Evolutionary conservation across 2,329 filamentous ascomycete genomes (phyloP).

Genomic region (Tolypocladium guangdongense): DNA sequence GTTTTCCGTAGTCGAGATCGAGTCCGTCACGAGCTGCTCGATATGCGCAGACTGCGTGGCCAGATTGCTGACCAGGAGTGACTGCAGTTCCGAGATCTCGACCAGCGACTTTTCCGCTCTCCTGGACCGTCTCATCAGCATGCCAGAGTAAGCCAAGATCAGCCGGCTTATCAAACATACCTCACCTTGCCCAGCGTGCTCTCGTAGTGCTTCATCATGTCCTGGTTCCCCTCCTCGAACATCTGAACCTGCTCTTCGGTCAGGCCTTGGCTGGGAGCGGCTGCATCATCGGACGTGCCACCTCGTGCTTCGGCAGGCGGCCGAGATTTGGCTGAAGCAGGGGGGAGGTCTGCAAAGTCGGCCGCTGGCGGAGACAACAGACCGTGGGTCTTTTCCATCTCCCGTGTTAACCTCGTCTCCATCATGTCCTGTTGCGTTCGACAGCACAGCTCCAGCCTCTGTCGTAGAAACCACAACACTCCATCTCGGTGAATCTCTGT

Average conservation of each 20-base stretch:
- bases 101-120: slow-evolving; percentile 81
- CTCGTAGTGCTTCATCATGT: slow-evolving; percentile 88
- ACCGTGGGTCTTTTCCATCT: slow-evolving; percentile 83
- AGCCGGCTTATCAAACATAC: slow-evolving; percentile 40
- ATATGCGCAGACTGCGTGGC: slow-evolving; percentile 81
- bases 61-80: slow-evolving; percentile 76
- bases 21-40: slow-evolving; percentile 77
- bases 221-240: slow-evolving; percentile 87
- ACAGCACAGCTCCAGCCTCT: slow-evolving; percentile 64
- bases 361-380: slow-evolving; percentile 38
- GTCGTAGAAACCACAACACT: slow-evolving; percentile 71
- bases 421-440: slow-evolving; percentile 83
- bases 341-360: slow-evolving; percentile 22
- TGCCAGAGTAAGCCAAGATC: not conserved
- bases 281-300: slow-evolving; percentile 8
- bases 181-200: slow-evolving; percentile 89
- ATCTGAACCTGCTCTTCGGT: slow-evolving; percentile 81
- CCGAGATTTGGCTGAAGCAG: slow-evolving; percentile 7
- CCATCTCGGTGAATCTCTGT: slow-evolving; percentile 65
- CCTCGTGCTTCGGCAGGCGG: not conserved
- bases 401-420: slow-evolving; percentile 72
- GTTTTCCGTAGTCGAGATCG: slow-evolving; percentile 71
- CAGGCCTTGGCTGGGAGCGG: slow-evolving; percentile 38
- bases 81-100: slow-evolving; percentile 88
- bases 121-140: slow-evolving; percentile 31